Base-by-base conservation (phyloP, 2,329 filamentous ascomycete species). In the Paraconiothyrium sp. region DNA sequence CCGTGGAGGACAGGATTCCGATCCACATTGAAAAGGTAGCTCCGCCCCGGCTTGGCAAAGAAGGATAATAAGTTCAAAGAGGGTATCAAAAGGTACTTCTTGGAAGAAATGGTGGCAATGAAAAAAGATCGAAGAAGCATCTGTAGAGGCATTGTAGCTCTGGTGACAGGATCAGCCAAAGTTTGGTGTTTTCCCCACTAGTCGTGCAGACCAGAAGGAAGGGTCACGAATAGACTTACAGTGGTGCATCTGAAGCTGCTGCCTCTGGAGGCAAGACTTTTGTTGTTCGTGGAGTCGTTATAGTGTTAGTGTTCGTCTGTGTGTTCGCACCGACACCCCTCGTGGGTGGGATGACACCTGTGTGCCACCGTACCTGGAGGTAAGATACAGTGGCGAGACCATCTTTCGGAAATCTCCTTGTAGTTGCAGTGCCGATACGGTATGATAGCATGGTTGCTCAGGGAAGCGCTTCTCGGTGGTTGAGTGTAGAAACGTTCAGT, bases 1-100 rank as follows among this genome's bases (percentile, higher is more conserved):
- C 83, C 86, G 47, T 89, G 88, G n/a, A 97, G 83, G 1, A 94
- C 48, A 0, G 88, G 87, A 73, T 97, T 97, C 54, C 81, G 84
- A 72, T 96, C 92, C 4, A 93, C 88, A 73, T 91, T 73, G 58
- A 76, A 83, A 4, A 84, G 56, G 39, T 74, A 75, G 7, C 64
- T 68, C 22, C 78, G 73, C 7, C 71, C 63, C 4, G 79, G 75
- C n/a, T 78, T 76, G 14, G 77, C 73, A 11, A 83, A 75, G 37
- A 81, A 77, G 4, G 76, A 75, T 0, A 83, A 74, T 2, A 81
- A 65, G 0, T 73, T 69, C n/a, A 80, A 69, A 20, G 77, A 75
- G 14, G 76, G 80, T 20, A 76, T 58, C 4, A 83, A 74, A 1
- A 83, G 74, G 56, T 72, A 74, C 27, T 78, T 79, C 59, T 80